These are phyloP conservation scores for Pichia manshurica DNA, from an alignment of 805 yeast species.

Conservation along the genomic window DNA sequence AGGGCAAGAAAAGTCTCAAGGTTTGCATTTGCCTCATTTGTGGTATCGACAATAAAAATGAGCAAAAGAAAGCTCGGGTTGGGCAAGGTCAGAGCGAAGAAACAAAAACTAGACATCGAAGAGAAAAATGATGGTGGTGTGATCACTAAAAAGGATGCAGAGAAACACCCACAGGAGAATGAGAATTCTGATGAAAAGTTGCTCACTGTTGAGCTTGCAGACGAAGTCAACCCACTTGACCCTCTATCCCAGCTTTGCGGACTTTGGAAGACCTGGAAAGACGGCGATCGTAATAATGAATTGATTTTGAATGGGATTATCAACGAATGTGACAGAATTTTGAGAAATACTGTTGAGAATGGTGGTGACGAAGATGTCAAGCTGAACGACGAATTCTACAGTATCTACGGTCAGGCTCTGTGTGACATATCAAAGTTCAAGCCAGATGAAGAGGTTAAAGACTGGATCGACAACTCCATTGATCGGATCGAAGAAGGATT, in stretches of 20 bases:
- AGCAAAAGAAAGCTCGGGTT: conserved; percentile 59
- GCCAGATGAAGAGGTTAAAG: conserved; percentile 16
- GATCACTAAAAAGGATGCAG: not conserved
- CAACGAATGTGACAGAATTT: conserved; percentile 84
- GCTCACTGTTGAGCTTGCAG: conserved; percentile 60
- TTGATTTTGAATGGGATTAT: conserved; percentile 72
- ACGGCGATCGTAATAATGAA: conserved; percentile 55
- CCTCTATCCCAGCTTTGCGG: conserved; percentile 73
- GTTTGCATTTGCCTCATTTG: too few relatives aligned
- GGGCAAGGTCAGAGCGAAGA: conserved; percentile 46
- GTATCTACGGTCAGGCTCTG: conserved; percentile 68
- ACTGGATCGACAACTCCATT: conserved; percentile 61
- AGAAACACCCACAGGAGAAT: too few relatives aligned
- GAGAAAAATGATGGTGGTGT: conserved; percentile 32
- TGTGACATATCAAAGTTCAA: conserved; percentile 58
- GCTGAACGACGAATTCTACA: conserved; percentile 53
- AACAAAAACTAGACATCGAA: conserved; percentile 53
- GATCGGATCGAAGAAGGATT: conserved; percentile 64
- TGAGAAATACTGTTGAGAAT: conserved; percentile 41
- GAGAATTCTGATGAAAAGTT: conserved; percentile 28
- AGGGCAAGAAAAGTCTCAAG: too few relatives aligned
- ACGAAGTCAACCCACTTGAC: conserved; percentile 67
- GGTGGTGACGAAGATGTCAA: conserved; percentile 26
- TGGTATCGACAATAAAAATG: too few relatives aligned
- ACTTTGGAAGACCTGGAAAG: conserved; percentile 59